Base-by-base conservation (phyloP, 768 basidiomycete species). In the Tricholoma saponaceum region DNA sequence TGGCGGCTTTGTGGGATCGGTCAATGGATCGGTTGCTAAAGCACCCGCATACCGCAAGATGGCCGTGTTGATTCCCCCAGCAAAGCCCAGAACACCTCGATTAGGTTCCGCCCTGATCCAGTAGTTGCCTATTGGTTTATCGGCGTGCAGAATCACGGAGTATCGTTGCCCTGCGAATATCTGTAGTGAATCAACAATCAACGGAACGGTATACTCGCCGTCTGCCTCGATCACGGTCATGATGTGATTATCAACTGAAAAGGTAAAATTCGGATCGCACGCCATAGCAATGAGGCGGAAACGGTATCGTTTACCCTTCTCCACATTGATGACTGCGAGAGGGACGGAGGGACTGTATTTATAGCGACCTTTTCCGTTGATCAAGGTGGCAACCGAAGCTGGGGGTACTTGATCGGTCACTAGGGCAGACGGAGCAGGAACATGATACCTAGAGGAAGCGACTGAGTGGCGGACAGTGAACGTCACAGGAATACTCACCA, bases 31-130 rank as follows among this genome's bases (percentile, higher is more conserved):
- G 9, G 61, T 58, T 14, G 50, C 58, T 1, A 68, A 60, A 10
- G 83, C 83, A 16, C 77, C 79, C 0, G 32, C 63, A 57, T 84
- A 84, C 49, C 79, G 76, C 28, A 84, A 62, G 54, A 84, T 81
- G 3, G 81, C 83, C 51, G 71, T 71, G 65, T 79, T 81, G 55
- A 76, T 68, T 10, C 74, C 74, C 18, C 66, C 68, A 0, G 52
- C 61, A 54, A 76, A 77, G 13, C 61, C 71, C 13, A 49, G 28
- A 33, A 20, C 33, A 5, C 51, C 13, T 22, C 57, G 58, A 57
- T 64, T 63, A 54, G 67, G 67, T 51, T 68, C 56, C 25, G 74
- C 67, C 46, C 74, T 71, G 43, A 77, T 68, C 76, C 76, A 85
- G 66, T 85, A 85, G 61, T 82, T 85, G 10, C 66, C 71, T 20